Conservation (phyloP, 139 green algal genomes). For the Micromonas commoda region DNA sequence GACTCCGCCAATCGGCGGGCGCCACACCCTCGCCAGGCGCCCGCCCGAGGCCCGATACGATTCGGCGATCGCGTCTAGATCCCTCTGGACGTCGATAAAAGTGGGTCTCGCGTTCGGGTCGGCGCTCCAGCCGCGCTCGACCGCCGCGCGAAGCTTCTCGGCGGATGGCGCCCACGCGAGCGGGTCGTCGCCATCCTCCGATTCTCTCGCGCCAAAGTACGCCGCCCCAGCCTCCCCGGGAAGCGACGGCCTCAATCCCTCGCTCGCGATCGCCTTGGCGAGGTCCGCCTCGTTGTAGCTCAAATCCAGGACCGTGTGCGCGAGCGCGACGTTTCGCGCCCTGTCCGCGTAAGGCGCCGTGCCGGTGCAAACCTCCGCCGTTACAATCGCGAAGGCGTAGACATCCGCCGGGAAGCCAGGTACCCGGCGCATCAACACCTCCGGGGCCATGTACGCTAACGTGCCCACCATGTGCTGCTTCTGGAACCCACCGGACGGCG, state of each 20-base stretch:
- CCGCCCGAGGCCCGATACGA: too few species aligned
- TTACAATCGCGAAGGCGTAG: constrained; percentile 72
- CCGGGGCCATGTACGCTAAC: constrained; percentile 84
- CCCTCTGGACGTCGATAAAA: too few species aligned
- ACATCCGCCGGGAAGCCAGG: constrained; percentile 56
- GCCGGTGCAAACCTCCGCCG: constrained; percentile 37
- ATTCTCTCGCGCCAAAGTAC: too few species aligned
- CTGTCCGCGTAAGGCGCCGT: constrained; percentile 58
- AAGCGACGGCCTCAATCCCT: constrained; percentile 69
- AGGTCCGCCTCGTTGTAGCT: constrained; percentile 80
- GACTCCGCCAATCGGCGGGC: too few species aligned
- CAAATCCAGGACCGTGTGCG: constrained; percentile 83
- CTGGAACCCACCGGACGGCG: constrained; percentile 23
- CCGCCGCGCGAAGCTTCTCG: too few species aligned
- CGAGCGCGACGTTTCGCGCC: constrained; percentile 73
- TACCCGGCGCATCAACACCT: constrained; percentile 54
- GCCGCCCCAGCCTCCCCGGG: constrained; percentile 59
- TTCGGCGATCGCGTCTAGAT: too few species aligned
- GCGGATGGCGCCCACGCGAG: too few species aligned
- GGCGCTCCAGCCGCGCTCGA: too few species aligned
- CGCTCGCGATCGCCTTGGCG: constrained; percentile 62
- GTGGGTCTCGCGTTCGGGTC: too few species aligned
- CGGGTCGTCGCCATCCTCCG: too few species aligned
- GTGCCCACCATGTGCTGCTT: constrained; percentile 54
- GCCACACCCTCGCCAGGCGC: too few species aligned